phyloP scores from a whole-genome alignment of 768 basidiomycete genomes.

The Dacryopinax spathularia region DNA sequence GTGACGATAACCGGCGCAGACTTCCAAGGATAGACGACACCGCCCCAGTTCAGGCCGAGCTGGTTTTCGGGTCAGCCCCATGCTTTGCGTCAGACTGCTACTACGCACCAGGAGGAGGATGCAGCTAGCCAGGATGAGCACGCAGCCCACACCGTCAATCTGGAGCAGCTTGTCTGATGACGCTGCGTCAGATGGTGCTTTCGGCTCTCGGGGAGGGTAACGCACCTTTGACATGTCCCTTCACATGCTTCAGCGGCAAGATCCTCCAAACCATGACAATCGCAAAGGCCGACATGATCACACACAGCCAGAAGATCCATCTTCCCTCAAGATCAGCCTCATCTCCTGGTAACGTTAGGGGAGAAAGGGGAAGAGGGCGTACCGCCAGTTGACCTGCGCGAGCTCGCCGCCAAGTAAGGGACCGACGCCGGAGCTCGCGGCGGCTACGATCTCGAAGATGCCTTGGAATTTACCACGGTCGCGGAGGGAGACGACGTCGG shows the following conservation, averaged over 20 bases:
- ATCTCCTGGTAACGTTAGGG: background rate
- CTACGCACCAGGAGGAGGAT: constrained; percentile 22
- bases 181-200: too few relatives aligned
- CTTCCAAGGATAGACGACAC: constrained; percentile 9
- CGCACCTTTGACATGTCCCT: constrained; percentile 20
- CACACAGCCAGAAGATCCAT: constrained; percentile 1
- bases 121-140: constrained; percentile 25
- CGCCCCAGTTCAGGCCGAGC: constrained; percentile 12
- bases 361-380: background rate
- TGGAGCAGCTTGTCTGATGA: background rate
- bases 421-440: constrained; percentile 23
- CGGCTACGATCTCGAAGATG: constrained; percentile 24
- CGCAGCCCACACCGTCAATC: constrained; percentile 16
- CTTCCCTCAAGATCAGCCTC: background rate
- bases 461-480: constrained; percentile 26
- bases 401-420: constrained; percentile 26
- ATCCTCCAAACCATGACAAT: constrained; percentile 21
- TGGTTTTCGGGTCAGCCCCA: background rate
- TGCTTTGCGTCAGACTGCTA: constrained; percentile 16
- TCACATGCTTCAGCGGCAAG: constrained; percentile 21
- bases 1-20: constrained; percentile 6
- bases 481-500: constrained; percentile 23
- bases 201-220: background rate
- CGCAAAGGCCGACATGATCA: constrained; percentile 15
- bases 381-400: constrained; percentile 20